Conservation (phyloP, 345 rosid species). For the Trapa incisa region DNA sequence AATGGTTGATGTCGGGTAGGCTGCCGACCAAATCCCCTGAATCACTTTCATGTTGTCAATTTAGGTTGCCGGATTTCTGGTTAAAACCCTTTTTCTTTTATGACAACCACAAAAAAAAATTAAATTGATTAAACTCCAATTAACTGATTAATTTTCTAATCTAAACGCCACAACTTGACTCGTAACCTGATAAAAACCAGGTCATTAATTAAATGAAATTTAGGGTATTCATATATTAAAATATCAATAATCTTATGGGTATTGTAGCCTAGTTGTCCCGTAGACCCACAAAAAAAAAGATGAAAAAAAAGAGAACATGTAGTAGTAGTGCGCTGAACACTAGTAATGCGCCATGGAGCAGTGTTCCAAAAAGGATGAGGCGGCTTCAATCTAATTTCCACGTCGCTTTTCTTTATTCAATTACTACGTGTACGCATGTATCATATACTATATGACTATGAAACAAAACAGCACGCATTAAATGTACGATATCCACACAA, state of each 20-base stretch:
- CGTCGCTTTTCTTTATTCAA: too few relatives aligned
- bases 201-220: too few relatives aligned
- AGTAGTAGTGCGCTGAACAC: too few relatives aligned
- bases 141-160: background rate
- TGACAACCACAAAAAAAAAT: background rate
- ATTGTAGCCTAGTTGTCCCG: background rate
- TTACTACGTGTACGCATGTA: too few relatives aligned
- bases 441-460: too few relatives aligned
- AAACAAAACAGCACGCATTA: too few relatives aligned
- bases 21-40: background rate
- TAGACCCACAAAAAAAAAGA: background rate
- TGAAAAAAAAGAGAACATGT: background rate
- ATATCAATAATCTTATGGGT: too few relatives aligned
- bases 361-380: slow-evolving; percentile 1
- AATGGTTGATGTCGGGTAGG: background rate
- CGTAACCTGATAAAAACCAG: too few relatives aligned
- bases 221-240: too few relatives aligned
- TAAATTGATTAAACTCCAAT: background rate
- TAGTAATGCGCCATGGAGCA: slow-evolving; percentile 1
- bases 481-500: too few relatives aligned
- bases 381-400: too few relatives aligned
- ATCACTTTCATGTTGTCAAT: background rate
- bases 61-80: background rate
- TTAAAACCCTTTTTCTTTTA: background rate
- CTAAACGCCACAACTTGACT: too few relatives aligned